These are phyloP conservation scores for Calonectria pteridis DNA, from an alignment of 2,329 filamentous ascomycete species.

Conservation along the genomic window DNA sequence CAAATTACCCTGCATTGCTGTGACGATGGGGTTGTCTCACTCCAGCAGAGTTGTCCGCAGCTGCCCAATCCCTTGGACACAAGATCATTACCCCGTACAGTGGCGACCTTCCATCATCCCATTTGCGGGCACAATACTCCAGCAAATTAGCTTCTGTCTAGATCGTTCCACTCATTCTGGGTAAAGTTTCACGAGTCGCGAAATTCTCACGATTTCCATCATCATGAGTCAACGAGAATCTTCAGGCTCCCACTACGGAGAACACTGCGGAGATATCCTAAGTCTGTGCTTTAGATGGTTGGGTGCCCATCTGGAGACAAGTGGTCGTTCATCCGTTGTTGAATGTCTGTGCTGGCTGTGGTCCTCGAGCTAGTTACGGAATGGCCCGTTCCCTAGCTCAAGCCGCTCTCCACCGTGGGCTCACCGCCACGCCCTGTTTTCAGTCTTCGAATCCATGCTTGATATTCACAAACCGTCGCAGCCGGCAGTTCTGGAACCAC, in stretches of 20 bases:
- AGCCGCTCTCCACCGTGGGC: conserved; percentile 16
- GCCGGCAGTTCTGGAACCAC: background rate
- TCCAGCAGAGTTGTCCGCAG: background rate
- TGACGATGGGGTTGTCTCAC: background rate
- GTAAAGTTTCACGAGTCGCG: background rate
- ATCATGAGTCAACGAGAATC: background rate
- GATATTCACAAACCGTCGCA: background rate
- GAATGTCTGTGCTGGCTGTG: conserved; percentile 9
- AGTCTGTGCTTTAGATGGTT: background rate
- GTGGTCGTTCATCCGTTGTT: conserved; percentile 4
- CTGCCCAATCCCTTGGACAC: background rate
- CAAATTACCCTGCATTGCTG: background rate
- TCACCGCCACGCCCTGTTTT: conserved; percentile 30
- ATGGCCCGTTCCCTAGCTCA: conserved; percentile 31
- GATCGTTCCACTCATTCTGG: background rate
- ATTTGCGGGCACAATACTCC: background rate
- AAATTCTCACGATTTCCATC: background rate
- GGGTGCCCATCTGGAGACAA: background rate
- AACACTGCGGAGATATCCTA: conserved; percentile 11
- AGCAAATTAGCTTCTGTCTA: background rate
- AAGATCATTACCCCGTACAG: background rate
- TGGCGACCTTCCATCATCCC: background rate
- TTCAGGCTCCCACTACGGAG: conserved; percentile 14
- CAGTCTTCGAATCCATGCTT: background rate
- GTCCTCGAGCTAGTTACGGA: conserved; percentile 27